Conservation (phyloP, 2,329 filamentous ascomycete genomes). For the Peltaster fructicola region DNA sequence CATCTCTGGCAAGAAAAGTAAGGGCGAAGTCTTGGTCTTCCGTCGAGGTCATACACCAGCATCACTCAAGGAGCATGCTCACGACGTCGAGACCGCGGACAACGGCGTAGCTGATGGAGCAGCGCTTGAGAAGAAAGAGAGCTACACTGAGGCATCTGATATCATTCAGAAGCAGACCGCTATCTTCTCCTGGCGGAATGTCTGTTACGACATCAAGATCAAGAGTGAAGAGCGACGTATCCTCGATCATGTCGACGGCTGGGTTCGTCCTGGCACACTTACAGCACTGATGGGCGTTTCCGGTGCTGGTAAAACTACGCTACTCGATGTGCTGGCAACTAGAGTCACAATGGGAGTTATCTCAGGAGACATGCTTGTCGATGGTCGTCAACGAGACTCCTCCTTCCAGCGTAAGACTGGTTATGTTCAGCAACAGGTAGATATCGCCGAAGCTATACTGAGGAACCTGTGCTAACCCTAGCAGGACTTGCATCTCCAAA, state of each 20-base stretch:
- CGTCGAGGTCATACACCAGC: slow-evolving; percentile 28
- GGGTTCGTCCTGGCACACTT: slow-evolving; percentile 81
- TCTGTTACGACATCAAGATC: slow-evolving; percentile 66
- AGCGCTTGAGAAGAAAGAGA: slow-evolving; percentile 18
- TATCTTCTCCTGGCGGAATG: slow-evolving; percentile 71
- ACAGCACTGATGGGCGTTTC: slow-evolving; percentile 72
- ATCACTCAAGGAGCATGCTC: slow-evolving; percentile 32
- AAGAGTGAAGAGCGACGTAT: slow-evolving; percentile 60
- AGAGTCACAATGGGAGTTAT: slow-evolving; percentile 82
- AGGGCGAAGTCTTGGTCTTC: slow-evolving; percentile 34
- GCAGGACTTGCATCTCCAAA: slow-evolving; percentile 64
- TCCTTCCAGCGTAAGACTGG: slow-evolving; percentile 87
- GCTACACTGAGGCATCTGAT: slow-evolving; percentile 23
- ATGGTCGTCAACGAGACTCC: slow-evolving; percentile 53
- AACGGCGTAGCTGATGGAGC: slow-evolving; percentile 15
- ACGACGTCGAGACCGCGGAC: slow-evolving; percentile 24
- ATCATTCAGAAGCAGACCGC: slow-evolving; percentile 47
- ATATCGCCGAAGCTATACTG: too few species aligned
- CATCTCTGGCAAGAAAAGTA: slow-evolving; percentile 32
- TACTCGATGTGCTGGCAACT: slow-evolving; percentile 71
- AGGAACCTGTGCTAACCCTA: too few species aligned
- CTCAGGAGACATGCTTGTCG: slow-evolving; percentile 70
- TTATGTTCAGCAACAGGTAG: slow-evolving; percentile 82
- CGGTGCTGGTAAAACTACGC: slow-evolving; percentile 85
- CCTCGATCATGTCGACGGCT: slow-evolving; percentile 73